Evolutionary conservation across 2,329 filamentous ascomycete genomes (phyloP).

Genomic region (Diaporthe citrichinensis): DNA sequence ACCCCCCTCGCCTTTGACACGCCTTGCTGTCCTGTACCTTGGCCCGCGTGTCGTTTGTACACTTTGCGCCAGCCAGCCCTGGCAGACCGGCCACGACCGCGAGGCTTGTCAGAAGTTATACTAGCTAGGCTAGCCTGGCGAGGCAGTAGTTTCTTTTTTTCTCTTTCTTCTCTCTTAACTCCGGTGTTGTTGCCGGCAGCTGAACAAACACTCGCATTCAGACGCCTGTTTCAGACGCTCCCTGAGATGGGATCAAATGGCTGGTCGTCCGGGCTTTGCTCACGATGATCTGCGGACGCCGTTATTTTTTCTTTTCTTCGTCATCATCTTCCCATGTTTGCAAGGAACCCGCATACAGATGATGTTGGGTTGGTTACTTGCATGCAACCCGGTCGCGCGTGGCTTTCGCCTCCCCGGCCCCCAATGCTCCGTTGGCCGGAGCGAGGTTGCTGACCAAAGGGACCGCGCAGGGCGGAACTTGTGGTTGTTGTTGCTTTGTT

Average conservation of each 20-base stretch:
- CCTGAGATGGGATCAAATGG: background rate
- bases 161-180: background rate
- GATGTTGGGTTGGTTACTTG: background rate
- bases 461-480: conserved; percentile 5
- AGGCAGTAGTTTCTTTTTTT: background rate
- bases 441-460: conserved; percentile 4
- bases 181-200: conserved; percentile 2
- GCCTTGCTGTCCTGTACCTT: background rate
- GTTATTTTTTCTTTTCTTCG: background rate
- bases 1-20: background rate
- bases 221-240: conserved; percentile 27
- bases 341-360: conserved; percentile 12
- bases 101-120: background rate
- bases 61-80: conserved; percentile 6
- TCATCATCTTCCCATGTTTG: background rate
- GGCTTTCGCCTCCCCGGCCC: conserved; percentile 27
- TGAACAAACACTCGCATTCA: conserved; percentile 17
- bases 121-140: background rate
- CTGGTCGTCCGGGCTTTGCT: conserved; percentile 23
- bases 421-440: conserved; percentile 12
- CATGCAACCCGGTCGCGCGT: conserved; percentile 12
- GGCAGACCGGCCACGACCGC: background rate
- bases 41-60: background rate
- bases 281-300: background rate
- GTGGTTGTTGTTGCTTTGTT: background rate